Conservation (phyloP, 1,139 yeast species). For the Suhomyces taliae region DNA sequence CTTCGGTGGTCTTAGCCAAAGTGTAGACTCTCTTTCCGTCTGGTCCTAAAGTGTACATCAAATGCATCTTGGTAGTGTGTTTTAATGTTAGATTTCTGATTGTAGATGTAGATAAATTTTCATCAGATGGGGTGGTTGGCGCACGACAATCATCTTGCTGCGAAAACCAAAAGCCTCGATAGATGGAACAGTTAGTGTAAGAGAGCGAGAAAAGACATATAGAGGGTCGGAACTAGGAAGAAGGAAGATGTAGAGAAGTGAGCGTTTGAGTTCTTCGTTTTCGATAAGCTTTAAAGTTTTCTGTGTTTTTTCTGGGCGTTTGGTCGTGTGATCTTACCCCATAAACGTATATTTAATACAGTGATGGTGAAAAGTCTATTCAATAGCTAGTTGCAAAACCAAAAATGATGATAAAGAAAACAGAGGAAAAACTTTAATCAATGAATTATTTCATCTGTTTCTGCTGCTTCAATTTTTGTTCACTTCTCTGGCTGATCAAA, state of each 20-base stretch:
- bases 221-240: background rate
- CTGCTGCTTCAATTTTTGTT: too few species aligned
- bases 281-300: background rate
- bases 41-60: constrained; percentile 93
- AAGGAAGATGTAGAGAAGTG: background rate
- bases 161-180: background rate
- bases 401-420: too few species aligned
- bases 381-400: too few species aligned
- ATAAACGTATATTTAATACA: too few species aligned
- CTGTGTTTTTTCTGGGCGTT: too few species aligned
- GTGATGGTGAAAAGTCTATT: too few species aligned
- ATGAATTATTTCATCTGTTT: too few species aligned
- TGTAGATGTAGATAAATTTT: constrained; percentile 8
- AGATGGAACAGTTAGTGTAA: background rate
- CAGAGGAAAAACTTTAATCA: too few species aligned
- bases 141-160: constrained; percentile 6
- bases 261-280: background rate
- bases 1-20: constrained; percentile 72
- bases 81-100: background rate
- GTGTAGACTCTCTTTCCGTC: constrained; percentile 98
- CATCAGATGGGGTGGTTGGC: constrained; percentile 8
- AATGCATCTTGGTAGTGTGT: constrained; percentile 65
- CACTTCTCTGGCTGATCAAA: too few species aligned
- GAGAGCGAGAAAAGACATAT: background rate
- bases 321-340: too few species aligned